Evolutionary conservation across 2,329 filamentous ascomycete genomes (phyloP).

Genomic region (Epichloe sibirici): DNA sequence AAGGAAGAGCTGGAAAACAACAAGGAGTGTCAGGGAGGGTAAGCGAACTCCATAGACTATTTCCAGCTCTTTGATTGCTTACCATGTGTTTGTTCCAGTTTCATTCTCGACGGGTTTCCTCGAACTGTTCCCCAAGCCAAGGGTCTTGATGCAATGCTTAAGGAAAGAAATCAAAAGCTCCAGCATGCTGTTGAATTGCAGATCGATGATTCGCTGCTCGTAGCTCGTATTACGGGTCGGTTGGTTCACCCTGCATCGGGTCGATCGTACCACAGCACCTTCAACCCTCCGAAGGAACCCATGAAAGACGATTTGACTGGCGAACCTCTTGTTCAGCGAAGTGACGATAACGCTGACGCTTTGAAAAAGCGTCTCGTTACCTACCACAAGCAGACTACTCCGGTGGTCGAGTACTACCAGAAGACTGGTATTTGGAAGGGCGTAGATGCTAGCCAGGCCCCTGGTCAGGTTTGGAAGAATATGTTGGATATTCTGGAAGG

Average conservation of each 20-base stretch:
- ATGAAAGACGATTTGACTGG: slow-evolving; percentile 98
- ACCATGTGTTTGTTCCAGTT: slow-evolving; percentile 39
- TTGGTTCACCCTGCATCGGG: slow-evolving; percentile 92
- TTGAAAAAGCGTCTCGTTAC: slow-evolving; percentile 89
- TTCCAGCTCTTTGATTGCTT: background rate
- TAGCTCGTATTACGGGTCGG: slow-evolving; percentile 91
- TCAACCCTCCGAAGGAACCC: slow-evolving; percentile 87
- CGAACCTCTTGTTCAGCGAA: slow-evolving; percentile 90
- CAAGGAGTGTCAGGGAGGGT: slow-evolving; percentile 94
- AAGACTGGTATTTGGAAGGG: slow-evolving; percentile 94
- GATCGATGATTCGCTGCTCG: slow-evolving; percentile 88
- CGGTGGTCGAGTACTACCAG: slow-evolving; percentile 93
- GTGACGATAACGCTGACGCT: slow-evolving; percentile 91
- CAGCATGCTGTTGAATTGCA: slow-evolving; percentile 94
- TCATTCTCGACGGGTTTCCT: slow-evolving; percentile 98
- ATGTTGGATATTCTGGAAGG: slow-evolving; percentile 71
- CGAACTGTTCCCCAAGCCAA: slow-evolving; percentile 92
- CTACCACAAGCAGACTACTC: slow-evolving; percentile 87
- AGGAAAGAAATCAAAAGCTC: slow-evolving; percentile 64
- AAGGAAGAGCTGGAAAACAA: slow-evolving; percentile 92
- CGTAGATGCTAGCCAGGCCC: slow-evolving; percentile 92
- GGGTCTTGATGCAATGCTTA: slow-evolving; percentile 87
- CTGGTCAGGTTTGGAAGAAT: slow-evolving; percentile 89
- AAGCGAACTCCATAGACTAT: slow-evolving; percentile 13
- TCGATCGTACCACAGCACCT: slow-evolving; percentile 94